Percentiles rank a stretch among this genome's conserved stretches.
Conservation (phyloP, 2,329 filamentous ascomycete genomes). For the Alternaria novae-zelandiae region DNA sequence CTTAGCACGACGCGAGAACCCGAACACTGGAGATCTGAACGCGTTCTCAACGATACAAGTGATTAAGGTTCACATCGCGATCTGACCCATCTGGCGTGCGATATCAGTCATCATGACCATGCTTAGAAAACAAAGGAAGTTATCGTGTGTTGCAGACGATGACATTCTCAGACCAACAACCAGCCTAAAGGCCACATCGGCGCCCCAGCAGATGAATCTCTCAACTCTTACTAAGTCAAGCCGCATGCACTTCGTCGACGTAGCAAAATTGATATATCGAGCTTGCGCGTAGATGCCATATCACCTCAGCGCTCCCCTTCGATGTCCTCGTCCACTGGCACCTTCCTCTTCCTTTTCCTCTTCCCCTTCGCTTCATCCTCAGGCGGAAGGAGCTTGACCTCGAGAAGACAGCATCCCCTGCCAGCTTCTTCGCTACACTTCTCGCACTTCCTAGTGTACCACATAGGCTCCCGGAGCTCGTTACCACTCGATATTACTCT, state of each 20-base stretch:
- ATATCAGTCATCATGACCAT: neutral
- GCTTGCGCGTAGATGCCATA: neutral
- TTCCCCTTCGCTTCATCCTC: neutral
- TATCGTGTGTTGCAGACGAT: neutral
- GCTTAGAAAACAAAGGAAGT: neutral
- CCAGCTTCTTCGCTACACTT: neutral
- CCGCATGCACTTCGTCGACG: neutral
- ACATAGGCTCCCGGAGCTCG: neutral
- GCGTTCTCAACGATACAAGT: neutral
- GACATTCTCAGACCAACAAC: neutral
- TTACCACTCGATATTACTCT: neutral
- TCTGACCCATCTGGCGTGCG: too few species aligned
- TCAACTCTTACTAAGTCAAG: neutral
- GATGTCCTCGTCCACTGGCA: neutral
- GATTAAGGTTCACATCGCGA: neutral
- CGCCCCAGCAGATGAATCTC: neutral
- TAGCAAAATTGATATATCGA: neutral
- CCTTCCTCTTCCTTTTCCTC: neutral
- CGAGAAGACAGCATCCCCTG: neutral
- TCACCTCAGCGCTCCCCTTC: neutral
- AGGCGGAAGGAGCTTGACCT: neutral
- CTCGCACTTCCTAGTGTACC: neutral
- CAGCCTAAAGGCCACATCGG: neutral
- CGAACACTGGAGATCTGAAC: neutral
- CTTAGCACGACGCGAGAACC: neutral